Evolutionary conservation across 768 basidiomycete genomes (phyloP).

Genomic region (Favolaschia claudopus): DNA sequence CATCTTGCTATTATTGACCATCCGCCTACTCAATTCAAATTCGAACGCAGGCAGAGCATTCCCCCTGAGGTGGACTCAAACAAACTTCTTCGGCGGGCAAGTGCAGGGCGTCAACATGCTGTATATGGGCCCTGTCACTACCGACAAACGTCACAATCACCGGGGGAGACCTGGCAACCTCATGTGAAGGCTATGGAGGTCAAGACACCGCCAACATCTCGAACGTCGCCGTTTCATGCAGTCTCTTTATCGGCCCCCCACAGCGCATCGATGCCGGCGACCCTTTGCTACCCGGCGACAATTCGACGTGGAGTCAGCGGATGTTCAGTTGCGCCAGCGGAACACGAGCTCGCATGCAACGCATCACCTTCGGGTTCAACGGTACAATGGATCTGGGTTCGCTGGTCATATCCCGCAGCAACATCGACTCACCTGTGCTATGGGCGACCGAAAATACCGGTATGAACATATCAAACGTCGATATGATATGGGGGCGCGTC

Average conservation of each 20-base stretch:
- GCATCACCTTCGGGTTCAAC: slow-evolving; percentile 22
- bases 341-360: slow-evolving; percentile 24
- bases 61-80: slow-evolving; percentile 1
- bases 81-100: slow-evolving; percentile 8
- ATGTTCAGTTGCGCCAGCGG: slow-evolving; percentile 27
- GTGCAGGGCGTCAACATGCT: slow-evolving; percentile 1
- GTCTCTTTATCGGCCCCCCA: slow-evolving; percentile 27
- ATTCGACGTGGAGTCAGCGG: slow-evolving; percentile 32
- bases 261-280: slow-evolving; percentile 31
- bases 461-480: slow-evolving; percentile 17
- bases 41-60: slow-evolving; percentile 24
- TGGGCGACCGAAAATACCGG: slow-evolving; percentile 20
- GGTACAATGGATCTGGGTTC: slow-evolving; percentile 7
- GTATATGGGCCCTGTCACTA: background rate
- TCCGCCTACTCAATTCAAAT: too few species aligned
- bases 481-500: slow-evolving; percentile 25
- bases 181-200: slow-evolving; percentile 29
- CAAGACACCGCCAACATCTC: slow-evolving; percentile 27
- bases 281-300: slow-evolving; percentile 2
- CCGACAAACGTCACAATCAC: background rate
- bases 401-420: slow-evolving; percentile 12
- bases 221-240: slow-evolving; percentile 32
- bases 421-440: slow-evolving; percentile 18
- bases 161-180: background rate
- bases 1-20: too few species aligned